A percentile compares a stretch with the other conserved stretches of the same genome.
These are phyloP conservation scores for Knoxia roxburghii DNA, from an alignment of 257 asterid genomes.

Conservation along the genomic window DNA sequence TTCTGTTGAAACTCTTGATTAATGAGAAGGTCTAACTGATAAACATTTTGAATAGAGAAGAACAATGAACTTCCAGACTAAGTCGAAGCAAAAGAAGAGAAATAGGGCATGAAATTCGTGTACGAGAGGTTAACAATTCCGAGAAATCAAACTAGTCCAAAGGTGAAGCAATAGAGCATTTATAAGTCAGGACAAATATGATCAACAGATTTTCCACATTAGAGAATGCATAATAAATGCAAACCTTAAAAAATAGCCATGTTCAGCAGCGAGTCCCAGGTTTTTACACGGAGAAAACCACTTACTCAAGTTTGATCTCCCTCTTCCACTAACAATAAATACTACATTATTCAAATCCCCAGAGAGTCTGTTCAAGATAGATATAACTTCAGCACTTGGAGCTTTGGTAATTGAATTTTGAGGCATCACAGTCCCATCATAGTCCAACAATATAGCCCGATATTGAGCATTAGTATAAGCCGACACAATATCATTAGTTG, in stretches of 20 bases:
- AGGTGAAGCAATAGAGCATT: not conserved
- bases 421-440: slow-evolving; percentile 85
- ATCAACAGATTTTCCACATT: not conserved
- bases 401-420: slow-evolving; percentile 56
- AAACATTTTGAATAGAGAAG: not conserved
- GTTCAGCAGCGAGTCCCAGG: slow-evolving; percentile 85
- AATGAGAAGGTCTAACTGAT: too few relatives aligned
- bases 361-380: slow-evolving; percentile 58
- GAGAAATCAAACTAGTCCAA: not conserved
- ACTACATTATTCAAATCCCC: slow-evolving; percentile 51
- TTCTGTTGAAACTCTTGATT: not conserved
- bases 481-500: slow-evolving; percentile 55
- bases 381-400: slow-evolving; percentile 56
- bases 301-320: slow-evolving; percentile 54
- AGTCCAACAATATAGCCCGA: slow-evolving; percentile 78
- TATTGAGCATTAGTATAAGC: slow-evolving; percentile 55
- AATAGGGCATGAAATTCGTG: not conserved
- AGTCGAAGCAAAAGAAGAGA: not conserved
- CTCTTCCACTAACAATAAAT: slow-evolving; percentile 82
- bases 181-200: not conserved
- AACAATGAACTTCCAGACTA: not conserved
- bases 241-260: slow-evolving; percentile 77
- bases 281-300: slow-evolving; percentile 75
- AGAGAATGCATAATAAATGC: slow-evolving; percentile 4
- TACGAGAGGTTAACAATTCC: not conserved